Evolutionary conservation across 345 rosid species (phyloP).

Genomic region (Jatropha curcas): DNA sequence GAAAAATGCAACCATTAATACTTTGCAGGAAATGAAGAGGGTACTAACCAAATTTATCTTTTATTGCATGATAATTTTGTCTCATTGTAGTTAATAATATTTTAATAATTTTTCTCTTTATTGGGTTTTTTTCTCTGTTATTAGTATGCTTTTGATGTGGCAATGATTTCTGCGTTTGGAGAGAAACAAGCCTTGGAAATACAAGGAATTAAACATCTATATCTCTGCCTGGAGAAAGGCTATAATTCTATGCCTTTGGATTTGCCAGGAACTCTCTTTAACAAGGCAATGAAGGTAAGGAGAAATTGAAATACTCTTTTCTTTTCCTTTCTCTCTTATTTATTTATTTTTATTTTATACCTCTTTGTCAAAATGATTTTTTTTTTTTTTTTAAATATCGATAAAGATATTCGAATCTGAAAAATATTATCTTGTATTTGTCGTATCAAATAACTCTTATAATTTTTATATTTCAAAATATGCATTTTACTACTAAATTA

Average conservation of each 20-base stretch:
- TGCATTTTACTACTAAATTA: no score
- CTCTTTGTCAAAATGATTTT: no score
- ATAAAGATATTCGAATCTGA: no score
- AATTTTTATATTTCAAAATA: background rate
- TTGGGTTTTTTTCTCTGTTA: constrained; percentile 4
- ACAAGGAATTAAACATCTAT: constrained; percentile 65
- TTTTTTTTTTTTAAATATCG: no score
- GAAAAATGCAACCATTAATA: constrained; percentile 58
- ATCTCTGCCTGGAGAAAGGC: constrained; percentile 73
- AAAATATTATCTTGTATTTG: no score
- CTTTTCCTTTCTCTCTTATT: background rate
- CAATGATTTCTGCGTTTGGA: constrained; percentile 79
- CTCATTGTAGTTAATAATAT: background rate
- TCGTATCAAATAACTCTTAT: no score
- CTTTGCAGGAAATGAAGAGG: constrained; percentile 86
- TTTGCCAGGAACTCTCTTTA: constrained; percentile 80
- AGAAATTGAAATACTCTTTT: background rate
- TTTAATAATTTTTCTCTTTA: constrained; percentile 3
- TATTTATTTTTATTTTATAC: no score
- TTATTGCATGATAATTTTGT: background rate
- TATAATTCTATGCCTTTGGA: constrained; percentile 94
- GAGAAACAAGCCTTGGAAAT: constrained; percentile 48
- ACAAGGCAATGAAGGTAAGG: constrained; percentile 73
- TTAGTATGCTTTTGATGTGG: constrained; percentile 96
- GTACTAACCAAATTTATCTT: constrained; percentile 35